Evolutionary conservation across 1,284 basidiomycete species (phyloP).

Genomic region (Grifola frondosa): DNA sequence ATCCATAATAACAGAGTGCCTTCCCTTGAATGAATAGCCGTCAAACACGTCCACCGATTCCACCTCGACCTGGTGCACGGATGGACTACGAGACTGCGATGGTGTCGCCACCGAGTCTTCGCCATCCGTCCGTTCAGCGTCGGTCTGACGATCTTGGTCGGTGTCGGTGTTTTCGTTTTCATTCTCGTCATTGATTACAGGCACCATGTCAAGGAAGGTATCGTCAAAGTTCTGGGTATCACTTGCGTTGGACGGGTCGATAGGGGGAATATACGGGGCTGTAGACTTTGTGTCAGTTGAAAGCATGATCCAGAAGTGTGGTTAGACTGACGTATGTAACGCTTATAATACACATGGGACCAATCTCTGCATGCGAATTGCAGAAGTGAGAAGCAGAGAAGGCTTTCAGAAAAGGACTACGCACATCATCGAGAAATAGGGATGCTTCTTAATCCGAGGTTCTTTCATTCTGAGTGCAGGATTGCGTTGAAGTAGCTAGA

Average conservation of each 20-base stretch:
- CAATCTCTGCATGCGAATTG: conserved; percentile 62
- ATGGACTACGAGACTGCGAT: conserved; percentile 71
- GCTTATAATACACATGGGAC: conserved; percentile 92
- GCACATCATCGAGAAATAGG: conserved; percentile 95
- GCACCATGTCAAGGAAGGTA: conserved; percentile 93
- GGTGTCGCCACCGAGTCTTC: conserved; percentile 70
- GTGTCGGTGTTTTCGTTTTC: conserved; percentile 44
- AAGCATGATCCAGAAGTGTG: conserved; percentile 1
- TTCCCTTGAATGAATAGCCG: conserved; percentile 86
- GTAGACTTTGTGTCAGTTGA: conserved; percentile 5
- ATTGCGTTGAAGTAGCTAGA: conserved; percentile 86
- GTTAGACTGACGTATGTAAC: conserved; percentile 74
- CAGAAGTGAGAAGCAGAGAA: conserved; percentile 13
- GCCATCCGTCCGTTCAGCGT: conserved; percentile 69
- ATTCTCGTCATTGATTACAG: conserved; percentile 75
- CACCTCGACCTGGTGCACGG: conserved; percentile 51
- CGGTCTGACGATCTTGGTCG: conserved; percentile 48
- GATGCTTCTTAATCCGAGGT: conserved; percentile 89
- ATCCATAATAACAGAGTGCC: conserved; percentile 75
- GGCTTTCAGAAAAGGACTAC: conserved; percentile 32
- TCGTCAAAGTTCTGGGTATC: conserved; percentile 99
- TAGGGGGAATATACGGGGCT: conserved; percentile 97
- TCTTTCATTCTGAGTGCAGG: conserved; percentile 90
- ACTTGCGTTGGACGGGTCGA: conserved; percentile 89
- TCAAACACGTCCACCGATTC: conserved; percentile 76